These are phyloP conservation scores for Fusarium sp. DNA, from an alignment of 2,329 filamentous ascomycete species.

Conservation along the genomic window DNA sequence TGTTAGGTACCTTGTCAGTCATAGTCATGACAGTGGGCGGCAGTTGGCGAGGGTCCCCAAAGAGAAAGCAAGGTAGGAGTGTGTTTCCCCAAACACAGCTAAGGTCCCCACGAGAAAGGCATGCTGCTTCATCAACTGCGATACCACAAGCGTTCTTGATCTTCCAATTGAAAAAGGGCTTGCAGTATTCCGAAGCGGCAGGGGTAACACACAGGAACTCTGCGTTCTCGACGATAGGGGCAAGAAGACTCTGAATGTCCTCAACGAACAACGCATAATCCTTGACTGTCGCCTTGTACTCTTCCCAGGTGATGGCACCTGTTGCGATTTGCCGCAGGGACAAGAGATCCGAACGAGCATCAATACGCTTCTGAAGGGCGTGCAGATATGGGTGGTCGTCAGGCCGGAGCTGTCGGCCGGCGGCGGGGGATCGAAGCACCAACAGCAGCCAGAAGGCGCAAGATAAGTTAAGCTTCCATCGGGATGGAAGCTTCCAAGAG, in stretches of 20 bases:
- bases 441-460: not conserved
- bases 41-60: slow-evolving; percentile 40
- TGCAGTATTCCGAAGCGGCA: not conserved
- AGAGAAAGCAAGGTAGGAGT: slow-evolving; percentile 39
- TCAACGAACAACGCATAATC: not conserved
- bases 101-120: slow-evolving; percentile 42
- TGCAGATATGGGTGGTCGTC: not conserved
- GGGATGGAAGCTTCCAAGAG: not conserved
- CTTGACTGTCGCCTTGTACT: not conserved
- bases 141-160: slow-evolving; percentile 2
- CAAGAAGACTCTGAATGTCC: not conserved
- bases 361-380: not conserved
- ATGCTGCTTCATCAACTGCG: slow-evolving; percentile 44
- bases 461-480: not conserved
- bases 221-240: not conserved
- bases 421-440: not conserved
- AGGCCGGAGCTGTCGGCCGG: not conserved
- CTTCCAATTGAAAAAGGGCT: not conserved
- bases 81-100: slow-evolving; percentile 45
- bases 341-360: not conserved
- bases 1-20: not conserved
- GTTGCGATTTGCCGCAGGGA: not conserved
- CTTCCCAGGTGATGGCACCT: not conserved
- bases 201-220: slow-evolving; percentile 33
- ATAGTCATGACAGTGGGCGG: slow-evolving; percentile 21